Conservation (phyloP, 306 rosid species). For the Prunus padus region DNA sequence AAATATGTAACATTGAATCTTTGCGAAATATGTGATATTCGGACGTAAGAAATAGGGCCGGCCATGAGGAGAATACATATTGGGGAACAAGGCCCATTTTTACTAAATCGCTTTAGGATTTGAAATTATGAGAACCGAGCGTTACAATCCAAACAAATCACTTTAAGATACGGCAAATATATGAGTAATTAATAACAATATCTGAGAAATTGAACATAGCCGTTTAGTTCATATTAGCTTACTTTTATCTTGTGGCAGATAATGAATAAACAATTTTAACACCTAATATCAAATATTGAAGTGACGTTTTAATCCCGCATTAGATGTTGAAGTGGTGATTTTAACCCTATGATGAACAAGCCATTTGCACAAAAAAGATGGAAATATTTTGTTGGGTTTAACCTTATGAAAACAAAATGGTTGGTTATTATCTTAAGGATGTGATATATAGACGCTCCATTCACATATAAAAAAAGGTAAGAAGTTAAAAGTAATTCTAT, state of each 20-base stretch:
- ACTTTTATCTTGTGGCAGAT: neutral
- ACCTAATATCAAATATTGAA: too few relatives aligned
- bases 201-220: neutral
- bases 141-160: neutral
- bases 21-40: too few relatives aligned
- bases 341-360: neutral
- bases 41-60: too few relatives aligned
- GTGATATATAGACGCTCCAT: neutral
- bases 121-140: too few relatives aligned
- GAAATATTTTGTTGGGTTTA: neutral
- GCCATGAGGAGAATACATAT: too few relatives aligned
- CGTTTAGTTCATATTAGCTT: accelerated
- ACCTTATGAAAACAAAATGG: too few relatives aligned
- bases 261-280: neutral
- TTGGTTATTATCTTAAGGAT: neutral
- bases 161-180: neutral
- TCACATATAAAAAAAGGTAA: neutral
- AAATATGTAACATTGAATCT: neutral
- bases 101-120: accelerated
- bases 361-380: neutral
- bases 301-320: too few relatives aligned
- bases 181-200: neutral
- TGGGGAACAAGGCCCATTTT: neutral
- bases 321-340: neutral
- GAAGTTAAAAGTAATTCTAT: neutral